Conservation (phyloP, 139 green algal genomes). For the Zygnema circumcarinatum region DNA sequence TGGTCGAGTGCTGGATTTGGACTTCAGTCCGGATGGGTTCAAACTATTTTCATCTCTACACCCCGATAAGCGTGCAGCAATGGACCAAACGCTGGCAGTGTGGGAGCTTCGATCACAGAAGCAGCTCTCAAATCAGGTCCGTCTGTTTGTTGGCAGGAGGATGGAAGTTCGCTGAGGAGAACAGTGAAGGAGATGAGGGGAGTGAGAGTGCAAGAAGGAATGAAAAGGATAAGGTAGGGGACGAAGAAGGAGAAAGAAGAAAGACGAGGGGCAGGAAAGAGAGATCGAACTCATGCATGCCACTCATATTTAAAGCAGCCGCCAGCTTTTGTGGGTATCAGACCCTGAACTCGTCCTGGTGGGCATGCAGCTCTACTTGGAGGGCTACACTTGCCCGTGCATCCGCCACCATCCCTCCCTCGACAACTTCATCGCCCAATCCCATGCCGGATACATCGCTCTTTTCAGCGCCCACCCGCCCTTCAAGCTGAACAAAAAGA, state of each 20-base stretch:
- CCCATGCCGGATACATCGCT: slow-evolving; percentile 20
- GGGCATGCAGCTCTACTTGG: slow-evolving; percentile 18
- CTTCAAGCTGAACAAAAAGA: slow-evolving; percentile 36
- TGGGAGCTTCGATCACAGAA: background rate
- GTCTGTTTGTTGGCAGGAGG: background rate
- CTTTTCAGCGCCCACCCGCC: slow-evolving; percentile 13
- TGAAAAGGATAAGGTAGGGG: background rate
- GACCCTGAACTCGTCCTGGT: background rate
- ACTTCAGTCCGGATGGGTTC: background rate
- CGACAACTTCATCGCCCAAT: slow-evolving; percentile 29
- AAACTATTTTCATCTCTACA: background rate
- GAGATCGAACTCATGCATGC: background rate
- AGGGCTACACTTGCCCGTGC: slow-evolving; percentile 29
- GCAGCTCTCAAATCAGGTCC: background rate
- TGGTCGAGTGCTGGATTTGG: background rate
- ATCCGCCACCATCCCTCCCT: slow-evolving; percentile 14
- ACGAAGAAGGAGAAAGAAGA: background rate
- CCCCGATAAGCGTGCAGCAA: background rate
- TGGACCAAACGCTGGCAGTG: background rate
- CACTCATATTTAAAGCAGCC: too few species aligned
- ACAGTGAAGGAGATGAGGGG: background rate
- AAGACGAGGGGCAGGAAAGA: background rate
- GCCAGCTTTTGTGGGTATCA: slow-evolving; percentile 14
- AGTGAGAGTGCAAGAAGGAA: background rate
- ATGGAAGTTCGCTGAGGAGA: background rate